Evolutionary conservation across 2,329 filamentous ascomycete genomes (phyloP).

Genomic region (Aureobasidium sp.): DNA sequence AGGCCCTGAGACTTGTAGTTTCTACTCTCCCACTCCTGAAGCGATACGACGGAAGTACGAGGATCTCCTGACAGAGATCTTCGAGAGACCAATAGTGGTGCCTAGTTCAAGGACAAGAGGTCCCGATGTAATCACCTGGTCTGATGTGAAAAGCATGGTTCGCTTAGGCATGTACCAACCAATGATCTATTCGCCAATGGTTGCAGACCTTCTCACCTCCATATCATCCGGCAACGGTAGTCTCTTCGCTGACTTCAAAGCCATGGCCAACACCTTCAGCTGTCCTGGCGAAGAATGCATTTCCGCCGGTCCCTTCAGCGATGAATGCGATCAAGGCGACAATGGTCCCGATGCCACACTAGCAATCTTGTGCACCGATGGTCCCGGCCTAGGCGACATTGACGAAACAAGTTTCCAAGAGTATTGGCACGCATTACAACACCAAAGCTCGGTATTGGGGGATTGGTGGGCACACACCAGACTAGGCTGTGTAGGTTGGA

Average conservation of each 20-base stretch:
- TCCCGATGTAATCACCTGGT: slow-evolving; percentile 29
- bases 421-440: slow-evolving; percentile 21
- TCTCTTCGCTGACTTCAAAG: slow-evolving; percentile 31
- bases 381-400: slow-evolving; percentile 19
- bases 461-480: slow-evolving; percentile 28
- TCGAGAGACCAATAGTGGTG: slow-evolving; percentile 35
- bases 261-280: slow-evolving; percentile 20
- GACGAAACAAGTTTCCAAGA: slow-evolving; percentile 15
- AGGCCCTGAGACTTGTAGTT: slow-evolving; percentile 35
- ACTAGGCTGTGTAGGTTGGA: slow-evolving; percentile 26
- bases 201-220: slow-evolving; percentile 24
- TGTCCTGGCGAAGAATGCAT: slow-evolving; percentile 17
- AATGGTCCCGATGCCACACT: slow-evolving; percentile 14
- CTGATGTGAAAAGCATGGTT: slow-evolving; percentile 26
- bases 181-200: slow-evolving; percentile 19
- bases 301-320: slow-evolving; percentile 23
- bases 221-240: slow-evolving; percentile 23
- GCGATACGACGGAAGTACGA: slow-evolving; percentile 27
- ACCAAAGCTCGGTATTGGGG: slow-evolving; percentile 25
- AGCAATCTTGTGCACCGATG: slow-evolving; percentile 30
- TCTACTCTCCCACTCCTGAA: slow-evolving; percentile 26
- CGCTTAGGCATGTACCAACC: slow-evolving; percentile 29
- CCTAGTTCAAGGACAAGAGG: slow-evolving; percentile 25
- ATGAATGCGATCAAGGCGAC: slow-evolving; percentile 13
- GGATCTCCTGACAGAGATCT: slow-evolving; percentile 32